phyloP scores from a whole-genome alignment of 306 rosid species.

The Sesbania bispinosa region DNA sequence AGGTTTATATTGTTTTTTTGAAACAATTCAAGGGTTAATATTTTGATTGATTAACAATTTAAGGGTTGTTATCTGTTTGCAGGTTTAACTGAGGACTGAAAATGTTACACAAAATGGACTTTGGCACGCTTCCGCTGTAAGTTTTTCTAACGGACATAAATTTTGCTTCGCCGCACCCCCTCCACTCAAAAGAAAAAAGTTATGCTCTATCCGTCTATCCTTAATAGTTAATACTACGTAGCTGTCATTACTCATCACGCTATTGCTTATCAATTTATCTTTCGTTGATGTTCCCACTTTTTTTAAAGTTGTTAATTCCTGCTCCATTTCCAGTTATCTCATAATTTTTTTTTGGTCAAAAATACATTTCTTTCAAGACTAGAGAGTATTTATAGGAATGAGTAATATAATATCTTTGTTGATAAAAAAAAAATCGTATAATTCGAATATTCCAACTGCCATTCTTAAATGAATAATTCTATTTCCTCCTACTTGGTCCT shows the following conservation, averaged over 20 bases:
- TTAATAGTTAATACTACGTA: no score
- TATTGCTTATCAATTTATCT: neutral
- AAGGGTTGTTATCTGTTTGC: conserved; percentile 30
- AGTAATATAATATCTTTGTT: no score
- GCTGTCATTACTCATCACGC: no score
- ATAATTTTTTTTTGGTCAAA: neutral
- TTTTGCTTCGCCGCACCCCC: neutral
- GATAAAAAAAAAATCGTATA: no score
- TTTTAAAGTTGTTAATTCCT: neutral
- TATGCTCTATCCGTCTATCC: no score
- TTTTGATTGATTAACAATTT: conserved; percentile 7
- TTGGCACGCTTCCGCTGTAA: conserved; percentile 10
- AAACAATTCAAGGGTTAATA: neutral
- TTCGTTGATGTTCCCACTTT: neutral
- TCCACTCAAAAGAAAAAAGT: no score
- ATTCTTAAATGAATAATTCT: no score
- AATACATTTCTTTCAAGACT: neutral
- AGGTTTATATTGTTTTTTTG: neutral
- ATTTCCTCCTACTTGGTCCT: no score
- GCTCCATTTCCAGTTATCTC: neutral
- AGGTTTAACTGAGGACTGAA: conserved; percentile 24
- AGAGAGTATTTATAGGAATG: no score
- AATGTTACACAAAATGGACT: neutral
- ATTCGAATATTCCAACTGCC: no score
- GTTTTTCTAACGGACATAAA: neutral